A percentile compares a stretch with the other conserved stretches of the same genome.
Conservation (phyloP, 768 basidiomycete species). For the Pulveroboletus ravenelii region DNA sequence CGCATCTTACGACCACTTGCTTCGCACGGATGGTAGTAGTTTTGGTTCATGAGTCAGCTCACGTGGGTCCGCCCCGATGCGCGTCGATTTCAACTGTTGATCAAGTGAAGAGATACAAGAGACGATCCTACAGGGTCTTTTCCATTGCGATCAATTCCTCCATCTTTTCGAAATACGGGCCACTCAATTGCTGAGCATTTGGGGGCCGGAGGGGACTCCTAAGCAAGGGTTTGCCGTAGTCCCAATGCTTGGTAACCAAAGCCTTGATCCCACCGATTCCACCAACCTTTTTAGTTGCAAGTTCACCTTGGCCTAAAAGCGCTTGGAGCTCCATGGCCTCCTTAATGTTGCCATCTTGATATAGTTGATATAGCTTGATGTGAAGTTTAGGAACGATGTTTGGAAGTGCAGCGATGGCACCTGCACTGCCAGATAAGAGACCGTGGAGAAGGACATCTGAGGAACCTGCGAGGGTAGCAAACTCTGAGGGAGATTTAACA, state of each 20-base stretch:
- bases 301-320: conserved; percentile 61
- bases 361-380: conserved; percentile 43
- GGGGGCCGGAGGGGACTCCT: conserved; percentile 47
- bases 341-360: conserved; percentile 46
- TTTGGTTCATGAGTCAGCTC: background rate
- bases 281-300: conserved; percentile 57
- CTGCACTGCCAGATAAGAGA: conserved; percentile 57
- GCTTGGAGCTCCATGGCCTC: conserved; percentile 62
- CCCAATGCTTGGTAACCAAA: conserved; percentile 57
- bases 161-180: conserved; percentile 38
- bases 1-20: no score
- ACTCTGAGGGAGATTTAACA: conserved; percentile 46
- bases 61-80: background rate
- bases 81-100: background rate
- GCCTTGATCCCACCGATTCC: conserved; percentile 68
- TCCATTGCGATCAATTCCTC: conserved; percentile 45
- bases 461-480: conserved; percentile 72
- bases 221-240: conserved; percentile 51
- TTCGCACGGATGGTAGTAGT: background rate
- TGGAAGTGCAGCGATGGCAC: conserved; percentile 60
- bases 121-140: conserved; percentile 27
- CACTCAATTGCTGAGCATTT: conserved; percentile 33
- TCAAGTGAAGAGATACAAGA: conserved; percentile 3
- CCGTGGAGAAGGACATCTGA: conserved; percentile 65
- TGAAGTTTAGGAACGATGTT: conserved; percentile 62